Conservation (phyloP, 768 basidiomycete species). For the Kwoniella botswanensis region DNA sequence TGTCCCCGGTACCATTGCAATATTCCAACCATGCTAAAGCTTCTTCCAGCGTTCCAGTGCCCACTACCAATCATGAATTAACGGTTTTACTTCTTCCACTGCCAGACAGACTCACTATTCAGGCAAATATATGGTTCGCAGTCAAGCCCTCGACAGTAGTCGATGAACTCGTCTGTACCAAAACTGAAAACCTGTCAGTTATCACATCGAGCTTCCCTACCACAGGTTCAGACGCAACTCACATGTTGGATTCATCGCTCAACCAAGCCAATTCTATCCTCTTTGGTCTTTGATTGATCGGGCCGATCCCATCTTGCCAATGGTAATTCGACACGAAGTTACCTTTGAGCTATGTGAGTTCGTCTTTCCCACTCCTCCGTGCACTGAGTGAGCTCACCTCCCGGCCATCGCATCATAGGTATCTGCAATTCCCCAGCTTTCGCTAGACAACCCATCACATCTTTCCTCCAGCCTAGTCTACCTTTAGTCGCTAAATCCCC, state of each 20-base stretch:
- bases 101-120: conserved; percentile 59
- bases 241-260: conserved; percentile 66
- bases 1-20: conserved; percentile 64
- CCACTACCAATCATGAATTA: conserved; percentile 58
- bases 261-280: conserved; percentile 70
- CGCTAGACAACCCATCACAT: conserved; percentile 62
- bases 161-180: conserved; percentile 66
- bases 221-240: conserved; percentile 1
- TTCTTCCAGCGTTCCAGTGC: conserved; percentile 68
- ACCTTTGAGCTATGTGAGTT: conserved; percentile 38
- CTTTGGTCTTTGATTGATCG: conserved; percentile 63
- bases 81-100: not conserved
- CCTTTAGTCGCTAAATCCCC: conserved; percentile 57
- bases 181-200: conserved; percentile 55
- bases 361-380: not conserved
- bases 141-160: conserved; percentile 64
- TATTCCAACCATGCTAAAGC: conserved; percentile 69
- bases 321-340: conserved; percentile 67
- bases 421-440: conserved; percentile 61
- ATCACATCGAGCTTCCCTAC: not conserved
- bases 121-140: conserved; percentile 68
- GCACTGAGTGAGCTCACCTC: conserved; percentile 58
- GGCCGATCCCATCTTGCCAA: conserved; percentile 69
- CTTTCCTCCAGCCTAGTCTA: conserved; percentile 63
- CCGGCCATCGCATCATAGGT: conserved; percentile 65